Conservation (phyloP, 1,284 basidiomycete genomes). For the Moesziomyces antarcticus region DNA sequence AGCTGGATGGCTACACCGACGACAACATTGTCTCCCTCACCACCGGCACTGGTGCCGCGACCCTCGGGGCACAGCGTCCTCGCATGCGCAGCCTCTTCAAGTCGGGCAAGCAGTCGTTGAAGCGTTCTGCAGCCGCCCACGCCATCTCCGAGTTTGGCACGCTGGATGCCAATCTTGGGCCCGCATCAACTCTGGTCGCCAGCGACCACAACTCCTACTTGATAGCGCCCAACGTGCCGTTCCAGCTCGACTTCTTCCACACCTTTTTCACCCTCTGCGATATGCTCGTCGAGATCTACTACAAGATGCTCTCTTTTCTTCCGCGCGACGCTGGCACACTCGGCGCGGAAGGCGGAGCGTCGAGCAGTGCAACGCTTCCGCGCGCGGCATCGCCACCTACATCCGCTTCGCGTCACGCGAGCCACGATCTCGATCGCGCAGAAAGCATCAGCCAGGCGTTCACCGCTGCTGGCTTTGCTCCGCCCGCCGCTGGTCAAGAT, state of each 20-base stretch:
- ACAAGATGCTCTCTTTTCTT: constrained; percentile 51
- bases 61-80: constrained; percentile 27
- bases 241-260: constrained; percentile 56
- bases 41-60: constrained; percentile 11
- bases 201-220: constrained; percentile 76
- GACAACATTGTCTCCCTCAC: constrained; percentile 31
- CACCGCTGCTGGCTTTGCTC: neutral
- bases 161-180: constrained; percentile 22
- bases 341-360: neutral
- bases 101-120: constrained; percentile 30
- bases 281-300: constrained; percentile 54
- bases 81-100: constrained; percentile 55
- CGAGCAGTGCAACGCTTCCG: constrained; percentile 3
- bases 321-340: constrained; percentile 9
- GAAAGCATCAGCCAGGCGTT: constrained; percentile 26
- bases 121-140: constrained; percentile 33
- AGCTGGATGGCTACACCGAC: constrained; percentile 47
- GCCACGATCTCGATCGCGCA: constrained; percentile 16
- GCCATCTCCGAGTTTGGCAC: constrained; percentile 42
- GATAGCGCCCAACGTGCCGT: constrained; percentile 75
- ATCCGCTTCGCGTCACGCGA: constrained; percentile 7
- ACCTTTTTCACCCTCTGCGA: constrained; percentile 58
- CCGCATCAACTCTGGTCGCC: constrained; percentile 10
- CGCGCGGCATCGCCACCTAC: constrained; percentile 18
- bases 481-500: neutral